Evolutionary conservation across 2,329 filamentous ascomycete genomes (phyloP).

Genomic region (Fusarium lyarnte): DNA sequence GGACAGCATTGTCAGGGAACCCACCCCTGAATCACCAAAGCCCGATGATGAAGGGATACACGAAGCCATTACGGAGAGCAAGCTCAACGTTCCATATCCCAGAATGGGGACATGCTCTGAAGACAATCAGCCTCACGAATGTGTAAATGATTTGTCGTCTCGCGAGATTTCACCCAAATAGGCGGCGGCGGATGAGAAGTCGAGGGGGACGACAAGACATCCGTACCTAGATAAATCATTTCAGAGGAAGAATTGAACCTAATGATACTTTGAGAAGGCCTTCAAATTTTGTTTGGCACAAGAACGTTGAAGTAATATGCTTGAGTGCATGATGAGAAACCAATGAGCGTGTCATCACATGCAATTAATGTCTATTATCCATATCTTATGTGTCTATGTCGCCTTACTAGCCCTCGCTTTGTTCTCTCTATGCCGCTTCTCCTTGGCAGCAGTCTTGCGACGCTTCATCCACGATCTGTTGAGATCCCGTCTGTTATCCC

Average conservation of each 20-base stretch:
- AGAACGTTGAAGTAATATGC: neutral
- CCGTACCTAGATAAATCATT: conserved; percentile 3
- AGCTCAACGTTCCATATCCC: conserved; percentile 4
- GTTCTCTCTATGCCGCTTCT: conserved; percentile 73
- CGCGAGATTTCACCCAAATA: conserved; percentile 14
- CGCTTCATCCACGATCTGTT: conserved; percentile 74
- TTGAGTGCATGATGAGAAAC: neutral
- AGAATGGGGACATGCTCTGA: conserved; percentile 45
- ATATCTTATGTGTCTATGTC: conserved; percentile 44
- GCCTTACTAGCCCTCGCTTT: conserved; percentile 60
- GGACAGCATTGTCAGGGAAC: conserved; percentile 34
- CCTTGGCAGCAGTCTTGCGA: conserved; percentile 70
- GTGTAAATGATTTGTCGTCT: conserved; percentile 39
- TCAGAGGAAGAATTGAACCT: neutral
- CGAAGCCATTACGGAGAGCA: conserved; percentile 39
- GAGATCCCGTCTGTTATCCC: conserved; percentile 71
- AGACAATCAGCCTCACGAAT: conserved; percentile 46
- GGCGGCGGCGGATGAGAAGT: neutral
- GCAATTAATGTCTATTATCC: conserved; percentile 8
- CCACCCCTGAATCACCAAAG: conserved; percentile 25
- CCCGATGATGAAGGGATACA: conserved; percentile 36
- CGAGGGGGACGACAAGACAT: neutral
- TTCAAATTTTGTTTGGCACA: neutral
- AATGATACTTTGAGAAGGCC: neutral
- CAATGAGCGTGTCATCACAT: neutral